Percentiles rank a stretch among this genome's conserved stretches.
Evolutionary conservation across 1,139 yeast genomes (phyloP).

Genomic region (Yamadazyma sp.): DNA sequence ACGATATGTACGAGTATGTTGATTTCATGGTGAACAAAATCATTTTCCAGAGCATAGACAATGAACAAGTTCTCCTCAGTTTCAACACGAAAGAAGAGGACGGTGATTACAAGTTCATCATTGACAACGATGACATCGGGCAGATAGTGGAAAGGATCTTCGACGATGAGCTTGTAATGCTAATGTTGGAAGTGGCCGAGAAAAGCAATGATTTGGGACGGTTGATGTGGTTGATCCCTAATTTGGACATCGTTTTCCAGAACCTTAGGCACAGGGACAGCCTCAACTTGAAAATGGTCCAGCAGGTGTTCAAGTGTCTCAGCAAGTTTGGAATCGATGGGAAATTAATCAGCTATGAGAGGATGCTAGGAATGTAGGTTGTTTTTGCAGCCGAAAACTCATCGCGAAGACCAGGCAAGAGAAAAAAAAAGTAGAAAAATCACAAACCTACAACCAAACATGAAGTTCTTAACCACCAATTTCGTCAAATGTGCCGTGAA

Average conservation of each 20-base stretch:
- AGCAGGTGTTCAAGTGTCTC: conserved; percentile 17
- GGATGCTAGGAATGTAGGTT: conserved; percentile 1
- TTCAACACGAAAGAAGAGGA: conserved; percentile 9
- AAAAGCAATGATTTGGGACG: conserved; percentile 36
- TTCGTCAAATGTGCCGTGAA: conserved; percentile 93
- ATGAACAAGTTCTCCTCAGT: conserved; percentile 12
- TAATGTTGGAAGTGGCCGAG: conserved; percentile 27
- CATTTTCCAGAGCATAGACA: conserved; percentile 27
- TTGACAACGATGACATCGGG: conserved; percentile 11
- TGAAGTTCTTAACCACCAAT: conserved; percentile 94
- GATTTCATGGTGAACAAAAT: conserved; percentile 38
- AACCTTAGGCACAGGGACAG: not conserved
- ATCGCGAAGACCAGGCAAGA: conserved; percentile 10
- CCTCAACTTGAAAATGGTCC: conserved; percentile 10
- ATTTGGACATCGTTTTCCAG: conserved; percentile 29
- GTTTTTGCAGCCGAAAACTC: conserved; percentile 4
- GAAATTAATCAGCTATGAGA: conserved; percentile 22
- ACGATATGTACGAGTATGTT: conserved; percentile 28
- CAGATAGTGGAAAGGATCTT: conserved; percentile 18
- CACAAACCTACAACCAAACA: conserved; percentile 21
- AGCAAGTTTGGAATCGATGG: conserved; percentile 26
- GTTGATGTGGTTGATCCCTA: conserved; percentile 40
- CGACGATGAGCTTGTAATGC: conserved; percentile 24
- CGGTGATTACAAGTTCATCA: conserved; percentile 9
- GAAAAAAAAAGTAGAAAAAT: not conserved